phyloP scores from a whole-genome alignment of 2,329 filamentous ascomycete species.

The Stromatinia cepivora region DNA sequence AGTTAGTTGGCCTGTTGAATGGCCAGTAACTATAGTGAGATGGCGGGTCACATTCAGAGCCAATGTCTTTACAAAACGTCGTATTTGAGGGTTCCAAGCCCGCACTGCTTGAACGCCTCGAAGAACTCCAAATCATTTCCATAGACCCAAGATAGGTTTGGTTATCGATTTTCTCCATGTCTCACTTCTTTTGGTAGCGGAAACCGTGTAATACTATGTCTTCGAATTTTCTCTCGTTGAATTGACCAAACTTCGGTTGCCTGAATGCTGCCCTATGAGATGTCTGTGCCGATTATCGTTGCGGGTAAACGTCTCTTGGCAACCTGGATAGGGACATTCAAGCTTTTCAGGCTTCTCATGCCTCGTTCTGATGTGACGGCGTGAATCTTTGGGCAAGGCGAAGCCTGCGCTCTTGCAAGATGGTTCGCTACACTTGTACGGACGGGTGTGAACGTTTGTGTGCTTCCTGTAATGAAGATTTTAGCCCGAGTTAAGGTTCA shows the following conservation, averaged over 20 bases:
- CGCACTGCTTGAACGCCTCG: background rate
- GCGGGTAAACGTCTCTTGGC: background rate
- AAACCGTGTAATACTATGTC: background rate
- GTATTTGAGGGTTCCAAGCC: background rate
- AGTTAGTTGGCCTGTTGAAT: background rate
- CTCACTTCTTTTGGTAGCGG: background rate
- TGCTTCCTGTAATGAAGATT: background rate
- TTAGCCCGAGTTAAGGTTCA: background rate
- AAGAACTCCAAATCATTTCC: background rate
- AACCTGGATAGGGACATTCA: background rate
- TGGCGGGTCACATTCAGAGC: background rate
- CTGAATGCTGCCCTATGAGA: background rate
- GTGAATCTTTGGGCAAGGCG: background rate
- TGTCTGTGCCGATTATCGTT: background rate
- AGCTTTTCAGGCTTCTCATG: background rate
- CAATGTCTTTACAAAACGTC: background rate
- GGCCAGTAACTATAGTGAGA: background rate
- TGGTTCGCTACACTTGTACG: background rate
- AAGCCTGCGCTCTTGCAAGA: background rate
- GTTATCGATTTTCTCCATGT: background rate
- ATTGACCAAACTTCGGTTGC: background rate
- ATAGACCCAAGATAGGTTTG: background rate
- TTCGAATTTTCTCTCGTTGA: background rate
- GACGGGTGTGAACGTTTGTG: background rate
- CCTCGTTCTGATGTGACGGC: background rate